These are phyloP conservation scores for Pachysolen tannophilus DNA, from an alignment of 805 yeast genomes.

Conservation along the genomic window DNA sequence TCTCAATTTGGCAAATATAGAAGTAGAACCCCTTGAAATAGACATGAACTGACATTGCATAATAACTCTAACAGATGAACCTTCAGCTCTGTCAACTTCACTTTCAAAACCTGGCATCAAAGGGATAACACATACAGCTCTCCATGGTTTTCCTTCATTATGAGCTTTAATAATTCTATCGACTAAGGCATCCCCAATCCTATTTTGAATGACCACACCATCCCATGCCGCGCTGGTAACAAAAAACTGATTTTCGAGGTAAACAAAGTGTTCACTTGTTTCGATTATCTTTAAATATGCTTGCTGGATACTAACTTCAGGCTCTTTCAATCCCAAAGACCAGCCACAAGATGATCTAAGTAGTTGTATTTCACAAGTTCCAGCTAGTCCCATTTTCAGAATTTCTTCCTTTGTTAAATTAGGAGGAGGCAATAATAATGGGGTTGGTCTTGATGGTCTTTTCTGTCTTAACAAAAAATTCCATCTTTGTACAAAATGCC, in stretches of 20 bases:
- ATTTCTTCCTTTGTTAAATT: slow-evolving; percentile 74
- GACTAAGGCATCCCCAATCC: slow-evolving; percentile 95
- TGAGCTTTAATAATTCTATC: slow-evolving; percentile 90
- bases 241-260: slow-evolving; percentile 94
- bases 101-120: slow-evolving; percentile 97
- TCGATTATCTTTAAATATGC: slow-evolving; percentile 90
- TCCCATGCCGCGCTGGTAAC: slow-evolving; percentile 83
- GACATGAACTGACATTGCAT: slow-evolving; percentile 96
- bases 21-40: slow-evolving; percentile 81
- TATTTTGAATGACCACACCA: slow-evolving; percentile 75
- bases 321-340: slow-evolving; percentile 84
- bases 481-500: slow-evolving; percentile 98
- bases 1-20: slow-evolving; percentile 76
- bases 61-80: slow-evolving; percentile 89
- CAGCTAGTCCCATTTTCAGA: slow-evolving; percentile 49
- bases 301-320: slow-evolving; percentile 84
- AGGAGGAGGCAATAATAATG: slow-evolving; percentile 86
- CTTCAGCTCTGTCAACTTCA: slow-evolving; percentile 88
- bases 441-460: slow-evolving; percentile 90
- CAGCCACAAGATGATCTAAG: slow-evolving; percentile 86
- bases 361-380: slow-evolving; percentile 89
- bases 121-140: slow-evolving; percentile 86
- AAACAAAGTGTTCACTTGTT: slow-evolving; percentile 85
- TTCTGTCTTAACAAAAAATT: slow-evolving; percentile 88
- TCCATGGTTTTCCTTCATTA: slow-evolving; percentile 71